These are phyloP conservation scores for Prunus davidiana DNA, from an alignment of 306 rosid genomes.

Conservation along the genomic window DNA sequence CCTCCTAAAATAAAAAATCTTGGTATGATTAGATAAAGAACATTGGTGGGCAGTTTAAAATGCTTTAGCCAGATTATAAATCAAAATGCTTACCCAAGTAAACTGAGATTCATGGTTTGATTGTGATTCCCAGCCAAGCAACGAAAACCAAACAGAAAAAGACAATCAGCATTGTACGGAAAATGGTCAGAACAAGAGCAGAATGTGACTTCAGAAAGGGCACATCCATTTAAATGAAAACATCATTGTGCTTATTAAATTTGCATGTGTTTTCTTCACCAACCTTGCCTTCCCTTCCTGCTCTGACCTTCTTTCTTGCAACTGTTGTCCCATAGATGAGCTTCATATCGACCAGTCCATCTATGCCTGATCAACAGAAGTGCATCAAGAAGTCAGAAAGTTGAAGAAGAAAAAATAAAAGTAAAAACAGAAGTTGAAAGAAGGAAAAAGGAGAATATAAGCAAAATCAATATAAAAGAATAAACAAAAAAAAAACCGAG, in stretches of 20 bases:
- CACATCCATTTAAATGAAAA: conserved; percentile 3
- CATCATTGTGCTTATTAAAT: background rate
- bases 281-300: conserved; percentile 98
- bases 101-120: conserved; percentile 49
- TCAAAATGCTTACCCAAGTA: conserved; percentile 66
- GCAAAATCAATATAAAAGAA: background rate
- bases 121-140: conserved; percentile 36
- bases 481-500: background rate
- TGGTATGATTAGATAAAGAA: conserved; percentile 31
- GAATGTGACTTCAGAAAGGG: conserved; percentile 13
- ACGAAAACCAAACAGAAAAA: conserved; percentile 6
- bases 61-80: background rate
- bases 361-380: conserved; percentile 62
- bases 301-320: conserved; percentile 95
- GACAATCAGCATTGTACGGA: conserved; percentile 6
- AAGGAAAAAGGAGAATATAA: background rate
- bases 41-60: conserved; percentile 7
- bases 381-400: conserved; percentile 17
- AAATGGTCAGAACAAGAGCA: conserved; percentile 10
- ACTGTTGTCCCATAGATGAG: conserved; percentile 95
- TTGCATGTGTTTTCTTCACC: conserved; percentile 16
- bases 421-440: background rate
- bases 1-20: conserved; percentile 66
- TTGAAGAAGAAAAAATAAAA: background rate
- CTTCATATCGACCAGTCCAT: conserved; percentile 97